A percentile compares a stretch with the other conserved stretches of the same genome.
Evolutionary conservation across 2,329 filamentous ascomycete species (phyloP).

Genomic region (Aspergillus aculeatus): DNA sequence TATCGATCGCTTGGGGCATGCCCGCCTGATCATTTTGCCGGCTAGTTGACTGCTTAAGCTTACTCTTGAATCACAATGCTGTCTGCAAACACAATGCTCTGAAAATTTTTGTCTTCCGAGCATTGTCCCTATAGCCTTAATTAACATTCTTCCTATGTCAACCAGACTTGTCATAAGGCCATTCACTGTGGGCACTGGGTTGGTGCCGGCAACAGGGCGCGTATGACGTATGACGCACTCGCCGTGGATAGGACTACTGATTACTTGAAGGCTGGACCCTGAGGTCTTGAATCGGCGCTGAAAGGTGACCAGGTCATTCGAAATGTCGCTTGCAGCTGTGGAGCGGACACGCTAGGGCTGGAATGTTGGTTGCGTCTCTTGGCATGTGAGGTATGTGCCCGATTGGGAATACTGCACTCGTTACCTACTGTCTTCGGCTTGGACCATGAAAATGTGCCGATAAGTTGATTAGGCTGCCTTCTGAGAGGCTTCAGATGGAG

Average conservation of each 20-base stretch:
- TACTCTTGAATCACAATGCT: background rate
- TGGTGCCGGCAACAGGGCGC: background rate
- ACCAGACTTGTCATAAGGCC: background rate
- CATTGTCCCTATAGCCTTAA: too few species aligned
- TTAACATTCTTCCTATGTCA: background rate
- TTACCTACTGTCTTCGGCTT: background rate
- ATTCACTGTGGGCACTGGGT: background rate
- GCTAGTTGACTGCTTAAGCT: too few species aligned
- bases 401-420: background rate
- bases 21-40: too few species aligned
- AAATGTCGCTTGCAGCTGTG: background rate
- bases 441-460: background rate
- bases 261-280: too few species aligned
- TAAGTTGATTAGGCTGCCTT: background rate
- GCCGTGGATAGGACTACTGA: background rate
- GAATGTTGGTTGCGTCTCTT: background rate
- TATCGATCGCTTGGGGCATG: background rate
- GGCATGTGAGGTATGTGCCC: background rate
- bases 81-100: background rate
- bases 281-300: too few species aligned
- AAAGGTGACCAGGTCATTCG: too few species aligned
- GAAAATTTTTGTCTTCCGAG: too few species aligned
- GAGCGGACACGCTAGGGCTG: background rate
- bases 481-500: too few species aligned
- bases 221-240: background rate